Conservation (phyloP, 495 filamentous ascomycete species). For the Aspergillus coremiiformis region DNA sequence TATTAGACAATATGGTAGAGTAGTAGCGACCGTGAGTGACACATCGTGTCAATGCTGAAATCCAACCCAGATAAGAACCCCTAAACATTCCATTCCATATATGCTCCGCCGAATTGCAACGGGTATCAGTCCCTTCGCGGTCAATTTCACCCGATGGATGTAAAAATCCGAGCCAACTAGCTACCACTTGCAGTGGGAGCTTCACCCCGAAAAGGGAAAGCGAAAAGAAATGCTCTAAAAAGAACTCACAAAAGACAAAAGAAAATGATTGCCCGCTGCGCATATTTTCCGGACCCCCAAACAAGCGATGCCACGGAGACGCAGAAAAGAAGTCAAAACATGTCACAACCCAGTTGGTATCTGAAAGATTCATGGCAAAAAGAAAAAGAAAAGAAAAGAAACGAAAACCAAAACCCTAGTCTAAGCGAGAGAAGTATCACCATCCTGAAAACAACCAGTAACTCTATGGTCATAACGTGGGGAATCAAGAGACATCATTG, state of each 20-base stretch:
- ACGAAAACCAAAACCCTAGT: slow-evolving; percentile 18
- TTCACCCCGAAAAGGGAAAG: neutral
- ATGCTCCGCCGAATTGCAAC: slow-evolving; percentile 14
- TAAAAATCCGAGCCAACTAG: neutral
- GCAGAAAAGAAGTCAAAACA: slow-evolving; percentile 17
- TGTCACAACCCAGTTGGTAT: slow-evolving; percentile 27
- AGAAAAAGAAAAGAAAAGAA: slow-evolving; percentile 25
- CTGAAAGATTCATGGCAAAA: slow-evolving; percentile 29
- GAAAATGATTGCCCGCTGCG: slow-evolving; percentile 15
- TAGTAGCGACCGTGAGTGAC: slow-evolving; percentile 11
- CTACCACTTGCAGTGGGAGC: neutral
- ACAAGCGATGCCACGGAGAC: slow-evolving; percentile 11
- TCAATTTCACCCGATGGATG: neutral
- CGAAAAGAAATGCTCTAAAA: neutral
- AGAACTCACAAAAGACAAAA: slow-evolving; percentile 4
- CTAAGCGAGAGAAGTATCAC: slow-evolving; percentile 21
- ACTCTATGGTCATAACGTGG: slow-evolving; percentile 43
- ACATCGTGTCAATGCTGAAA: slow-evolving; percentile 9
- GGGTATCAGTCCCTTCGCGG: slow-evolving; percentile 9
- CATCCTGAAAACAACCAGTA: slow-evolving; percentile 36
- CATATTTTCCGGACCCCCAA: slow-evolving; percentile 10
- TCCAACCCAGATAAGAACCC: slow-evolving; percentile 5
- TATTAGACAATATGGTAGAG: slow-evolving; percentile 13
- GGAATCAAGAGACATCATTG: slow-evolving; percentile 23
- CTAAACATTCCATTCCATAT: slow-evolving; percentile 8